Conservation (phyloP, 2,329 filamentous ascomycete species). For the Tolypocladium amazonense region DNA sequence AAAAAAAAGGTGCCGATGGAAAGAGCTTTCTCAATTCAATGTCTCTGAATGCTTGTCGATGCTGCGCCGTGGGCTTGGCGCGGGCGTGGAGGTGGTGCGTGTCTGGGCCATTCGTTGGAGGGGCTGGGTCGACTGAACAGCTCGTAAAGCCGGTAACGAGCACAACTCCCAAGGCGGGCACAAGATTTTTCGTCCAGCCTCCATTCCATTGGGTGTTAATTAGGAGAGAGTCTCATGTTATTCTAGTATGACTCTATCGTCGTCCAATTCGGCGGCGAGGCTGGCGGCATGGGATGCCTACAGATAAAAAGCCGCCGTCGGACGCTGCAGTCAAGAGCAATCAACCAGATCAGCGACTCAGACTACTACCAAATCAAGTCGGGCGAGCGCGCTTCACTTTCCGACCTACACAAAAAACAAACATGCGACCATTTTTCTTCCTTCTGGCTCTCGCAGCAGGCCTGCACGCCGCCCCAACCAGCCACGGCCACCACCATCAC, state of each 20-base stretch:
- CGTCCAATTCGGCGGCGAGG: neutral
- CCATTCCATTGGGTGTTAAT: neutral
- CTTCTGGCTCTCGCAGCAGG: slow-evolving; percentile 12
- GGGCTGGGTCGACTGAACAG: neutral
- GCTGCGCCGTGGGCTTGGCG: neutral
- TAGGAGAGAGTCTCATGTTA: neutral
- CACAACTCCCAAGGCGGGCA: neutral
- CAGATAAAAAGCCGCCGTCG: neutral
- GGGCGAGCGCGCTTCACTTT: neutral
- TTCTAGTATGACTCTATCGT: neutral
- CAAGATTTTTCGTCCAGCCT: neutral
- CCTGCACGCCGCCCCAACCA: slow-evolving; percentile 14
- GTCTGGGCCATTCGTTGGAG: neutral
- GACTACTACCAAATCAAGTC: neutral
- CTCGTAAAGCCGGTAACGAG: neutral
- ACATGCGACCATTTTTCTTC: slow-evolving; percentile 9
- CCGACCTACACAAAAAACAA: neutral
- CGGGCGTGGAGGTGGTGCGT: neutral
- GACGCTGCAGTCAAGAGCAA: neutral
- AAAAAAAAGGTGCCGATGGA: too few species aligned
- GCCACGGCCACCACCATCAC: slow-evolving; percentile 6
- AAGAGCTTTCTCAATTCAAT: neutral
- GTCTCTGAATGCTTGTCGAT: neutral
- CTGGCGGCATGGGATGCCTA: neutral
- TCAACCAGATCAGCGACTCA: neutral